A percentile compares a stretch with the other conserved stretches of the same genome.
These are phyloP conservation scores for Pterula multifida DNA, from an alignment of 1,284 basidiomycete genomes.

Conservation along the genomic window DNA sequence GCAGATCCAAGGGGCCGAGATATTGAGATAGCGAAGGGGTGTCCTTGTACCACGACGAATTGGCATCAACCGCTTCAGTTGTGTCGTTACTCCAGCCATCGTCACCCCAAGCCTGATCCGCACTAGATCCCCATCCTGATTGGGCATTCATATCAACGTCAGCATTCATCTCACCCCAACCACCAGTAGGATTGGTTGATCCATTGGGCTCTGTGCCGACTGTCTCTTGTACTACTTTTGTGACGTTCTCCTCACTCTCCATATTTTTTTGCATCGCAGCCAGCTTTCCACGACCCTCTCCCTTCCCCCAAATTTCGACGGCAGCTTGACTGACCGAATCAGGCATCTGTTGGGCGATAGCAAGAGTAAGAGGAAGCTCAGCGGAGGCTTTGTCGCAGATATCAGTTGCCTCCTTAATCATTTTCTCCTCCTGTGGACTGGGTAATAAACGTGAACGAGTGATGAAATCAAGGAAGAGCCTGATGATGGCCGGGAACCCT, in stretches of 20 bases:
- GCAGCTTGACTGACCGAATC: neutral
- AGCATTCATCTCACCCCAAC: neutral
- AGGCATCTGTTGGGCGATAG: neutral
- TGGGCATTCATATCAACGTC: neutral
- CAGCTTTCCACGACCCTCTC: neutral
- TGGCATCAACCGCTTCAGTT: neutral
- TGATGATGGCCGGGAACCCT: neutral
- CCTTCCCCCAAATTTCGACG: neutral
- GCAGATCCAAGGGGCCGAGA: neutral
- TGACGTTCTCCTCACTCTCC: neutral
- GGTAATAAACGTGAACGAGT: neutral
- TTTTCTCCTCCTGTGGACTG: neutral
- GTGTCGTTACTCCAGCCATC: neutral
- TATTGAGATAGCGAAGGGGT: neutral
- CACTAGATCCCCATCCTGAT: neutral
- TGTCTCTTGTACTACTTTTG: neutral
- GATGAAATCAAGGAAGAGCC: slow-evolving; percentile 1
- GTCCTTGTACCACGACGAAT: neutral
- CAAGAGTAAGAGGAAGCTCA: neutral
- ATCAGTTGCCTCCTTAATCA: neutral
- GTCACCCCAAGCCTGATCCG: neutral
- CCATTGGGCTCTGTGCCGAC: neutral
- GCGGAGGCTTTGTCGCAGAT: neutral
- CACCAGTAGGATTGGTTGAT: neutral
- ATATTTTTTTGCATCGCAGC: neutral